A percentile compares a stretch with the other conserved stretches of the same genome.
These are phyloP conservation scores for Hansenula sp. DNA, from an alignment of 1,139 yeast species.

Conservation along the genomic window DNA sequence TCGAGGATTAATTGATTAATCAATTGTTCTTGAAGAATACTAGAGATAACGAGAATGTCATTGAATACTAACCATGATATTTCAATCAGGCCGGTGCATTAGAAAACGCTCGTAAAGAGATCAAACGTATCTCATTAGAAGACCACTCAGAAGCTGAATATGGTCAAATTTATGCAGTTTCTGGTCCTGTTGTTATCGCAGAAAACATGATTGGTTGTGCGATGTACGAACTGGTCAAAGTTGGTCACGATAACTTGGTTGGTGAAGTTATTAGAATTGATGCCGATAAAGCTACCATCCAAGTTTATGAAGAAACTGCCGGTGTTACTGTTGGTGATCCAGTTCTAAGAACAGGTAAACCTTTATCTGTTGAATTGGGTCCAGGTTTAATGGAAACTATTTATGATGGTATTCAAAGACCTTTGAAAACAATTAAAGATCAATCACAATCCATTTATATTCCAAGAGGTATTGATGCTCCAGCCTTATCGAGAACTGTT, in stretches of 20 bases:
- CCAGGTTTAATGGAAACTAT: slow-evolving; percentile 99
- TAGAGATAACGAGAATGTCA: background rate
- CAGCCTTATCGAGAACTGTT: slow-evolving; percentile 78
- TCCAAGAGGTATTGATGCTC: slow-evolving; percentile 98
- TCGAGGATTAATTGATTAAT: no score
- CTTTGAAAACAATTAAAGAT: slow-evolving; percentile 87
- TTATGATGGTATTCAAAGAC: slow-evolving; percentile 99
- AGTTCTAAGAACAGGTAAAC: slow-evolving; percentile 95
- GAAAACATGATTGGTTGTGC: slow-evolving; percentile 99
- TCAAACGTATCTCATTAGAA: slow-evolving; percentile 79
- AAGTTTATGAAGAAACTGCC: slow-evolving; percentile 98
- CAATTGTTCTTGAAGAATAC: background rate
- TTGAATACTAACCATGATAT: background rate
- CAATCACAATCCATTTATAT: slow-evolving; percentile 87
- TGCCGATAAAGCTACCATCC: slow-evolving; percentile 95
- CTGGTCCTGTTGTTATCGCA: slow-evolving; percentile 97
- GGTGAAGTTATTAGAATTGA: slow-evolving; percentile 98
- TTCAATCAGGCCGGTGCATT: slow-evolving; percentile 81
- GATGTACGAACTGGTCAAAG: slow-evolving; percentile 97
- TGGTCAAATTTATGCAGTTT: slow-evolving; percentile 88
- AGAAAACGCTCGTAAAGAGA: slow-evolving; percentile 94
- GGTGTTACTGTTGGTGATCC: slow-evolving; percentile 99
- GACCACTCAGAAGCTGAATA: slow-evolving; percentile 74
- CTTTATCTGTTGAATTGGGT: slow-evolving; percentile 95
- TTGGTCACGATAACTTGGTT: slow-evolving; percentile 93